Base-by-base conservation (phyloP, 768 basidiomycete species). In the Ramaria sp. region DNA sequence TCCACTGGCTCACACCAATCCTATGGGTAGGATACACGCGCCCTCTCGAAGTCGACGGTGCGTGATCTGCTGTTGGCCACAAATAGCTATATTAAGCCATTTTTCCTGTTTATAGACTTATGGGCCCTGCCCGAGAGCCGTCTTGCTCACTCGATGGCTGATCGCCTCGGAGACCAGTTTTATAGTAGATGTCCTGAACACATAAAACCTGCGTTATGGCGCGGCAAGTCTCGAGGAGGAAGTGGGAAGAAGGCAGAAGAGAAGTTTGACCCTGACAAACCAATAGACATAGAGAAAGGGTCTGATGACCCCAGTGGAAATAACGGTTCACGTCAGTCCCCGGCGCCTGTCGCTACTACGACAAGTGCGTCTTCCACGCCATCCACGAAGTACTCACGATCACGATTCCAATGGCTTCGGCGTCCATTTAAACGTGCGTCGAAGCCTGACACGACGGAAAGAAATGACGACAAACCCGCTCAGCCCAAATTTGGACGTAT, bases 1-100 rank as follows among this genome's bases (percentile, higher is more conserved):
- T 80, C 33, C 68, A 73, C n/a, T 83, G 82, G 81, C 63, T 83
- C 7, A 69, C 68, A 27, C 72, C 80, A 1, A 75, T 84, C 59
- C 70, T 83, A 4, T 68, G 70, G 31, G 80, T 83, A 13, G 82
- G 82, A 1, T 84, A 77, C 62, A 76, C 79, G 11, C 70, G 82
- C 51, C 81, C 81, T 0, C 61, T 82, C 10, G 70, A 80, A 67
- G 73, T 75, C 63, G 80, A 83, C 46, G 82, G 82, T 79, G 38
- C 7, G 57, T 51, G 37, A 17, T 38, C 10, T 11, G 1, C 24
- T 9, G 34, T 9, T 19, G 33, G 19, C 24, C 22, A 53, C 53
- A 19, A 2, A 59, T 17, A 4, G 13, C 3, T 2, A 17, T 37
- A 12, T 39, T 51, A 19, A 41, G 43, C 33, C 43, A 4, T 39